These are phyloP conservation scores for Dendrobium nobile DNA, from an alignment of 106 monocot genomes.

Conservation along the genomic window DNA sequence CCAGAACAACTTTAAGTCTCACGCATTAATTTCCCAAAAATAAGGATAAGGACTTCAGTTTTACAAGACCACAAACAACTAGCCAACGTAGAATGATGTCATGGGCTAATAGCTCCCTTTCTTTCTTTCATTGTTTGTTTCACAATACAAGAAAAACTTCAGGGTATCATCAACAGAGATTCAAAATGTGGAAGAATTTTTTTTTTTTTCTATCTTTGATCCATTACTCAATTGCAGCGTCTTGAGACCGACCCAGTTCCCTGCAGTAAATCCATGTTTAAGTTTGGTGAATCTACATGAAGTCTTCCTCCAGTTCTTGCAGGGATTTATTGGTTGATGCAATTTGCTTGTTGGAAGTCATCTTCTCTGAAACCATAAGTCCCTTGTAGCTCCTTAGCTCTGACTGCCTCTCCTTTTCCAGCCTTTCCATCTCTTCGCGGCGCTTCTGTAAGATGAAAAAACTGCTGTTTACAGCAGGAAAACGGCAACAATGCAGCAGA, in stretches of 20 bases:
- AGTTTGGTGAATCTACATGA: conserved; percentile 44
- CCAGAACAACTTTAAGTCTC: not conserved
- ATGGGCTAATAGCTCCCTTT: not conserved
- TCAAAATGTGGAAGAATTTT: not conserved
- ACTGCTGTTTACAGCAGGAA: too few relatives aligned
- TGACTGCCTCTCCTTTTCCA: conserved; percentile 79
- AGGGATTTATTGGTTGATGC: conserved; percentile 62
- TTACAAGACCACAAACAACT: not conserved
- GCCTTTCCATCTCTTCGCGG: conserved; percentile 78
- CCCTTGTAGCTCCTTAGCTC: conserved; percentile 95
- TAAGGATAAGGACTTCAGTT: not conserved
- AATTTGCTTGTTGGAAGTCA: conserved; percentile 97
- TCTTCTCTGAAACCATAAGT: conserved; percentile 90
- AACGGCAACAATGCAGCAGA: too few relatives aligned
- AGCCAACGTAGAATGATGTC: not conserved
- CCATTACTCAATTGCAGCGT: not conserved
- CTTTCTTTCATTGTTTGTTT: not conserved
- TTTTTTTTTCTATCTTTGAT: not conserved
- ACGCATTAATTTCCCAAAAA: not conserved
- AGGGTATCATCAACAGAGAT: not conserved
- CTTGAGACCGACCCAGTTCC: not conserved
- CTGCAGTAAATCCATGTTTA: not conserved
- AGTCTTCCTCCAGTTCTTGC: conserved; percentile 86
- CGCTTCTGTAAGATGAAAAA: conserved; percentile 41
- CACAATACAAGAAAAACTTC: not conserved